phyloP scores from a whole-genome alignment of 768 basidiomycete genomes.

The Thelephora ganbajun region DNA sequence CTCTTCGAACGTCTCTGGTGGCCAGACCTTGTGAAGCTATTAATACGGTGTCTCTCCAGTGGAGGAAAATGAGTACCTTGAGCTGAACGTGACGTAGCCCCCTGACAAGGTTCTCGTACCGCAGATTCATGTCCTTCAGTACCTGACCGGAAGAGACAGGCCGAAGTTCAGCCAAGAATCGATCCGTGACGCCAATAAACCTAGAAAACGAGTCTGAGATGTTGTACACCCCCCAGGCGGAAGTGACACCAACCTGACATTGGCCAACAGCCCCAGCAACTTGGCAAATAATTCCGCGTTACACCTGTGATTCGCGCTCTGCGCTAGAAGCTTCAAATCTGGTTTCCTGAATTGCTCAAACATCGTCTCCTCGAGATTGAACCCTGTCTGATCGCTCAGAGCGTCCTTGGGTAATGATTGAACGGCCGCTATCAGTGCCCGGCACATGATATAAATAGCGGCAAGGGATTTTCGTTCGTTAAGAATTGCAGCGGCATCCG shows the following conservation, averaged over 20 bases:
- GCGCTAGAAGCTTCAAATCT: conserved; percentile 47
- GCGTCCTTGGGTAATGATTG: conserved; percentile 62
- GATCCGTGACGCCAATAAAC: conserved; percentile 86
- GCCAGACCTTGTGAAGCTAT: conserved; percentile 59
- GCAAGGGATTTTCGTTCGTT: conserved; percentile 69
- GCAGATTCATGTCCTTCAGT: conserved; percentile 66
- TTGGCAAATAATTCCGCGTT: conserved; percentile 77
- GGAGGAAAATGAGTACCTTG: conserved; percentile 32
- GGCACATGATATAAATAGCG: conserved; percentile 82
- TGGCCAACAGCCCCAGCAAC: conserved; percentile 74
- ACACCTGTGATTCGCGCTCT: conserved; percentile 62
- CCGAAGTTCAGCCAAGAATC: conserved; percentile 68
- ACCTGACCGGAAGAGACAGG: conserved; percentile 67
- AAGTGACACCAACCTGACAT: conserved; percentile 44
- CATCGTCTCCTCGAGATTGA: conserved; percentile 73
- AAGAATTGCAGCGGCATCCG: conserved; percentile 36
- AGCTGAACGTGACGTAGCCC: conserved; percentile 75
- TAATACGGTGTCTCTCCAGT: not conserved
- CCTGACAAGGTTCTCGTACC: conserved; percentile 73
- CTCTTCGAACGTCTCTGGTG: conserved; percentile 85
- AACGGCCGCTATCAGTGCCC: conserved; percentile 68
- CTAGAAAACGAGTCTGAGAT: conserved; percentile 21
- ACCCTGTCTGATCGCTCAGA: conserved; percentile 64
- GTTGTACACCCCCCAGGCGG: not conserved
- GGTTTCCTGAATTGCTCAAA: conserved; percentile 76